Evolutionary conservation across 495 filamentous ascomycete genomes (phyloP), one percentile per base, ranked within the genome.

Genomic region (Annulohypoxylon nitens): DNA sequence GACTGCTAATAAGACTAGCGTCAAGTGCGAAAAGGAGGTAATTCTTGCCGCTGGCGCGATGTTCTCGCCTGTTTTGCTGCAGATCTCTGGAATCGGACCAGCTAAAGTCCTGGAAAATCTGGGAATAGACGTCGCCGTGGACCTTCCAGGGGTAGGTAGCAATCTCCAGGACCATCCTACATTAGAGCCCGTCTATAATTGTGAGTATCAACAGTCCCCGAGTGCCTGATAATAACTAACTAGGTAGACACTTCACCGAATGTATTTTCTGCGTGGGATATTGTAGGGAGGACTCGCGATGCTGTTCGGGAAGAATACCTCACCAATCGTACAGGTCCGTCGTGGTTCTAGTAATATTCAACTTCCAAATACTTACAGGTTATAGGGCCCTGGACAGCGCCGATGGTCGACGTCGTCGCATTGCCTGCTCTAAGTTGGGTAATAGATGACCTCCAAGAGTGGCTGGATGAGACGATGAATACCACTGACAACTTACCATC

Each of bases 81-180:
- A 89, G 70, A 78, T 89, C 1, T 89, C 87, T 33, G 88, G 88
- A 0, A 83, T 90, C 60, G 88, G 88, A 0, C 79, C 80, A 7
- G 67, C 61, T 20, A 48, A 65, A 8, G 59, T 81, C 53, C 74
- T 84, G 34, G 55, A 61, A 8, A 67, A 36, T 37, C 61, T 78
- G 57, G 73, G 70, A 30, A 78, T 84, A 16, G 63, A 79, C 6
- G 70, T 80, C 18, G 51, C 71, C 1, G 61, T 79, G 8, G 65
- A 82, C 58, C 64, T 84, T 2, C 81, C 81, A 2, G 83, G 83
- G 11, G 82, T 85, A 23, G 82, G 83, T 10, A 71, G 69, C 39
- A 84, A 85, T 61, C 70, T 82, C 12, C 82, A 85, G 62, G 83
- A 82, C 45, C 80, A 81, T 54, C 68, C 69, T 16, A 78, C 73